These are phyloP conservation scores for Linum usitatissimum DNA, from an alignment of 345 rosid genomes.

Conservation along the genomic window DNA sequence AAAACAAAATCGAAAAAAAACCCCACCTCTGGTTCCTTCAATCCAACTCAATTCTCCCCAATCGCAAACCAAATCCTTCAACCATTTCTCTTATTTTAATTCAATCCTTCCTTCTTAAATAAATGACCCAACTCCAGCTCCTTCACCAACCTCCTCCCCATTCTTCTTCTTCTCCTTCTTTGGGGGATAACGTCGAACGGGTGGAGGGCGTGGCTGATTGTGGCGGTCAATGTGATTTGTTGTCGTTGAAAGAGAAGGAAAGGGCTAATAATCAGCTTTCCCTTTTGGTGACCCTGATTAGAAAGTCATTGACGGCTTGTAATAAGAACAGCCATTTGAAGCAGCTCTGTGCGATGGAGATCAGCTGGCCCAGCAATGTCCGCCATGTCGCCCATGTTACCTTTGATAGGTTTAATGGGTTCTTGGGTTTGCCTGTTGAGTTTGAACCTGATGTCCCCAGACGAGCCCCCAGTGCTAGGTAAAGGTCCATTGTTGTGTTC, in stretches of 20 bases:
- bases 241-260: constrained; percentile 7
- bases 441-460: constrained; percentile 69
- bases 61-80: not conserved
- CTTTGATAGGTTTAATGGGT: constrained; percentile 97
- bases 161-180: not conserved
- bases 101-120: not conserved
- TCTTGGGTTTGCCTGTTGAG: constrained; percentile 96
- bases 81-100: not conserved
- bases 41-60: constrained; percentile 1
- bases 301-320: constrained; percentile 24
- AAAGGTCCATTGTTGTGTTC: constrained; percentile 7
- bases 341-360: constrained; percentile 78
- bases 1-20: not conserved
- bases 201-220: not conserved
- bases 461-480: constrained; percentile 29
- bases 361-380: constrained; percentile 88
- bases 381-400: constrained; percentile 97
- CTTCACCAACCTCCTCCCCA: not conserved
- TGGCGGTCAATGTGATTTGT: constrained; percentile 27
- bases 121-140: not conserved
- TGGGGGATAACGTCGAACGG: not conserved
- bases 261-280: constrained; percentile 22
- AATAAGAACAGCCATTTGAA: constrained; percentile 16
- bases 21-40: not conserved
- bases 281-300: constrained; percentile 14